Evolutionary conservation across 2,329 filamentous ascomycete species (phyloP), one percentile per base, ranked within the genome.

Genomic region (Diplodia mutila): DNA sequence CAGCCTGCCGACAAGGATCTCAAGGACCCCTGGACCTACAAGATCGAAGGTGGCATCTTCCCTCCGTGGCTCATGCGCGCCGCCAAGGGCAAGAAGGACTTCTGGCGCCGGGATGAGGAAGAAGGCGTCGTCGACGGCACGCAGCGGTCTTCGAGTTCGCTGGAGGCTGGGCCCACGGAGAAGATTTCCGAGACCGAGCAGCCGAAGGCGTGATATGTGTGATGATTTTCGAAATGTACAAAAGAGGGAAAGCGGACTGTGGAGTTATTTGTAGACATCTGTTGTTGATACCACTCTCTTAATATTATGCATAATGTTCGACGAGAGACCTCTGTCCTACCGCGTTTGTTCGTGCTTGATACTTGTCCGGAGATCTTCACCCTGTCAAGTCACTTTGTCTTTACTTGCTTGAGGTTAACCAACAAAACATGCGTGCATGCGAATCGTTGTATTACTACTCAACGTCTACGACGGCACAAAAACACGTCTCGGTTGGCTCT

Each of bases 11-110:
- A 94, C 79, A 91, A 92, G 79, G 85, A 90, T 8, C 83, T 90
- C 73, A 92, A 92, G 77, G 92, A 95, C 68, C 86, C 85, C 11
- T 96, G 92, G 93, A 91, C 91, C 0, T 94, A 89, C 82, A 88
- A 86, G 74, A 85, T 94, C 34, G 86, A 89, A 1, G 91, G 92
- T 18, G 92, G 92, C 0, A 80, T 95, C 61, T 79, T 94, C 29
- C 92, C 92, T 0, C 87, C 87, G 0, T 96, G 92, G 92, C 75
- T 93, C 63, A 81, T 84, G 67, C 85, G 92, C 34, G 80, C 90
- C 4, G 75, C 79, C 0, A 80, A 80, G 46, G 92, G 92, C 32
- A 91, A 92, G 82, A 90, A 85, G 80, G 86, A 90, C 72, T 94
- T 94, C 76, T 93, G 91, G 91, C 39, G 57, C 4, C 55, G 34